Base-by-base conservation (phyloP, 108 stramenopile species). In the Conticribra guillardii region DNA sequence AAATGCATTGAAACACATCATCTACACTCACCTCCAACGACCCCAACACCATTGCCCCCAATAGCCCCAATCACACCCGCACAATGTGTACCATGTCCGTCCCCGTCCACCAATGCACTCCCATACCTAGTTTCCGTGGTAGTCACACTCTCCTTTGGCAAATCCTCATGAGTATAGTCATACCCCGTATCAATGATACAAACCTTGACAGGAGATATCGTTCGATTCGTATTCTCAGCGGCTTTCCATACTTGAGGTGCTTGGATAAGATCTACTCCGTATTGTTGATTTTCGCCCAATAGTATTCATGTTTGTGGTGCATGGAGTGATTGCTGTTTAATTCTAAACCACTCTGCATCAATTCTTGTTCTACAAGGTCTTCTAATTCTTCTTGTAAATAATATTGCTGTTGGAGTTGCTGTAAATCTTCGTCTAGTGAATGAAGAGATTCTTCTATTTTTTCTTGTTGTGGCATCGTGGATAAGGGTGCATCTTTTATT, bases 41-140 rank as follows among this genome's bases (percentile, higher is more conserved):
- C 71, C 11, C 89, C 89, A 1, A 64, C 4, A 19, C 67, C 63
- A 63, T 88, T 90, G 33, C 60, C 58, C 11, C 82, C 82, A 51
- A 69, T 56, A 11, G 79, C 81, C 15, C 72, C 85, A 58, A 90
- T 86, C 30, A 86, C 86, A 16, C 89, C 89, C 0, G 87, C 68
- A 22, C 81, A 78, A 53, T 90, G 89, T 16, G 84, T 90, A 1
- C 89, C 89, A 52, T 84, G 83, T 47, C 76, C 79, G 47, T 73
- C 51, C 7, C 60, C 65, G 49, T 80, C 83, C 26, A 24, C 17
- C 46, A 69, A 50, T 4, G 61, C 24, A 76, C 48, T 66, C 15
- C 83, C 79, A 53, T 76, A 65, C 5, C 33, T 37, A 4, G 61
- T 67, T 26, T 69, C 31, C 1, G 72, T 75, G 17, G 47, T 54